Evolutionary conservation across 1,284 basidiomycete genomes (phyloP).

Genomic region (Austroboletus niveus): DNA sequence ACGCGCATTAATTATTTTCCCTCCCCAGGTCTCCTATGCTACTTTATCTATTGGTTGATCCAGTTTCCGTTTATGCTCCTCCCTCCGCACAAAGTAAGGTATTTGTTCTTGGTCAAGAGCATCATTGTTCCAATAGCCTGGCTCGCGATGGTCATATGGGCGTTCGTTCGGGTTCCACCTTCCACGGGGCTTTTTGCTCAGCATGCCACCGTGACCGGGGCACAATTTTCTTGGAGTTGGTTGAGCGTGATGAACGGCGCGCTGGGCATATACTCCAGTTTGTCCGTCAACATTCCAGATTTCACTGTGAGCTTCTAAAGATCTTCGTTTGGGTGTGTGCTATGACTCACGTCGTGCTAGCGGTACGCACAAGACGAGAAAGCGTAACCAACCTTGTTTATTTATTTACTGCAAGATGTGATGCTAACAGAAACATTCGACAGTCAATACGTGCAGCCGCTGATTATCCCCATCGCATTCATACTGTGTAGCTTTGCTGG

Average conservation of each 20-base stretch:
- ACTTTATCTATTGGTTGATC: slow-evolving; percentile 65
- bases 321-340: neutral
- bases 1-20: too few relatives aligned
- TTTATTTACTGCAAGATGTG: neutral
- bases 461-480: slow-evolving; percentile 58
- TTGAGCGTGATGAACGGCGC: slow-evolving; percentile 55
- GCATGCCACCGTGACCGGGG: slow-evolving; percentile 38
- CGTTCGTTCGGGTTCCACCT: slow-evolving; percentile 51
- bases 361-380: slow-evolving; percentile 29
- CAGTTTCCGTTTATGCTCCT: slow-evolving; percentile 63
- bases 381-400: slow-evolving; percentile 15
- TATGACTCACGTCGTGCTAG: slow-evolving; percentile 3
- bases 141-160: slow-evolving; percentile 60
- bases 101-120: slow-evolving; percentile 61
- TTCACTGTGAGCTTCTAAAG: slow-evolving; percentile 38
- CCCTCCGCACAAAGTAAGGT: slow-evolving; percentile 58
- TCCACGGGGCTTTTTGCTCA: slow-evolving; percentile 42
- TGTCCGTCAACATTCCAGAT: slow-evolving; percentile 60
- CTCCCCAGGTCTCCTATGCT: slow-evolving; percentile 43
- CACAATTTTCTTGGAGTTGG: slow-evolving; percentile 51
- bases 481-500: slow-evolving; percentile 56
- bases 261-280: slow-evolving; percentile 48
- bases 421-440: too few relatives aligned
- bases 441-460: slow-evolving; percentile 53
- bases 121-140: slow-evolving; percentile 54